phyloP scores from a whole-genome alignment of 345 rosid species.

The Lepidium aucheri region DNA sequence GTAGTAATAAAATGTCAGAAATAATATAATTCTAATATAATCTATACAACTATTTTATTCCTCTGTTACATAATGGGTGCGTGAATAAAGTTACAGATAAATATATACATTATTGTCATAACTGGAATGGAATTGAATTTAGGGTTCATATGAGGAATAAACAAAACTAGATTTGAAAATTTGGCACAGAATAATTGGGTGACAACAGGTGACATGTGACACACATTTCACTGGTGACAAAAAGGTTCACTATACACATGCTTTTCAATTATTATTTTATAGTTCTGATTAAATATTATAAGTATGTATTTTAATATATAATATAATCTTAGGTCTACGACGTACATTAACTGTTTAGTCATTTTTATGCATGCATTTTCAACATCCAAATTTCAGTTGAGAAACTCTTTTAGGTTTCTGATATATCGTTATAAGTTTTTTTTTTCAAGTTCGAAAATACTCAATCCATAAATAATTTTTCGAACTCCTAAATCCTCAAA shows the following conservation, averaged over 20 bases:
- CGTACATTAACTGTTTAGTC: not conserved
- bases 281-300: not conserved
- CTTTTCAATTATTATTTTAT: not conserved
- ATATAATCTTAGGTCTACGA: conserved; percentile 12
- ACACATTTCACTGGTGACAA: conserved; percentile 19
- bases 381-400: not conserved
- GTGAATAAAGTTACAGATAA: not conserved
- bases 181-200: conserved; percentile 19
- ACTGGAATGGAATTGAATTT: not conserved
- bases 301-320: not conserved
- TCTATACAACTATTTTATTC: conserved; percentile 3
- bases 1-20: not conserved
- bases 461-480: too few relatives aligned
- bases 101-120: not conserved
- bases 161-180: not conserved
- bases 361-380: conserved; percentile 15
- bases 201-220: conserved; percentile 26
- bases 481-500: too few relatives aligned
- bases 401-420: not conserved
- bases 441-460: too few relatives aligned
- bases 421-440: not conserved
- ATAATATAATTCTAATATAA: not conserved
- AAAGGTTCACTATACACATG: conserved; percentile 10
- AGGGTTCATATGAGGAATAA: conserved; percentile 11
- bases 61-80: conserved; percentile 1